Evolutionary conservation across 495 filamentous ascomycete species (phyloP).

Genomic region (Penicillium malachiteum): DNA sequence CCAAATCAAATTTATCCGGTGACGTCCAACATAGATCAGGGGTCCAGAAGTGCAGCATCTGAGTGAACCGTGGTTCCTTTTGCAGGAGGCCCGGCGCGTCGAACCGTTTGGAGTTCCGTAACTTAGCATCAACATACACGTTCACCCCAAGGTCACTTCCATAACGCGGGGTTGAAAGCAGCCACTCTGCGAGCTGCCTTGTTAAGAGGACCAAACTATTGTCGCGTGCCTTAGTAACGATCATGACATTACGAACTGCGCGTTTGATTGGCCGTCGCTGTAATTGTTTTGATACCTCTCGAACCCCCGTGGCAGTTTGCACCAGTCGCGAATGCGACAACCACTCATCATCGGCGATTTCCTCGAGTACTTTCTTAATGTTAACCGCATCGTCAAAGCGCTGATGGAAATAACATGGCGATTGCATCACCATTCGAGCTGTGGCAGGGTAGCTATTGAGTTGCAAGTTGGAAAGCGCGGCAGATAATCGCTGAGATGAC

Average conservation of each 20-base stretch:
- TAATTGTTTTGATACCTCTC: conserved; percentile 91
- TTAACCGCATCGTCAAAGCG: conserved; percentile 95
- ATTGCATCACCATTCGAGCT: conserved; percentile 68
- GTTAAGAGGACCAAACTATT: conserved; percentile 84
- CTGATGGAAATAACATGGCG: conserved; percentile 96
- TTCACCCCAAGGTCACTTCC: conserved; percentile 77
- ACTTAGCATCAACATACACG: conserved; percentile 92
- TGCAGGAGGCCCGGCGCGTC: conserved; percentile 70
- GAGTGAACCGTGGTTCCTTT: conserved; percentile 65
- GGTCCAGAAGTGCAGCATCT: conserved; percentile 90
- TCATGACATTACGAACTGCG: conserved; percentile 88
- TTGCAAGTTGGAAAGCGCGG: conserved; percentile 63
- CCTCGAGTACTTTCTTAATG: conserved; percentile 90
- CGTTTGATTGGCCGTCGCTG: conserved; percentile 84
- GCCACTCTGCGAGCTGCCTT: conserved; percentile 79
- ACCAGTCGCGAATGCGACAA: conserved; percentile 89
- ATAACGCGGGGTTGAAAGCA: conserved; percentile 80
- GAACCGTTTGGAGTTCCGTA: conserved; percentile 83
- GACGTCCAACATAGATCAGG: conserved; percentile 88
- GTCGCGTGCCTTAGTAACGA: conserved; percentile 93
- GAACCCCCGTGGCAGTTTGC: conserved; percentile 90
- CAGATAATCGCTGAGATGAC: conserved; percentile 61
- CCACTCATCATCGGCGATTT: conserved; percentile 85
- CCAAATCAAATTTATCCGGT: conserved; percentile 89
- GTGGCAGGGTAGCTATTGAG: conserved; percentile 52